Base-by-base conservation (phyloP, 169 alveolate species). In the Babesia ovis region DNA sequence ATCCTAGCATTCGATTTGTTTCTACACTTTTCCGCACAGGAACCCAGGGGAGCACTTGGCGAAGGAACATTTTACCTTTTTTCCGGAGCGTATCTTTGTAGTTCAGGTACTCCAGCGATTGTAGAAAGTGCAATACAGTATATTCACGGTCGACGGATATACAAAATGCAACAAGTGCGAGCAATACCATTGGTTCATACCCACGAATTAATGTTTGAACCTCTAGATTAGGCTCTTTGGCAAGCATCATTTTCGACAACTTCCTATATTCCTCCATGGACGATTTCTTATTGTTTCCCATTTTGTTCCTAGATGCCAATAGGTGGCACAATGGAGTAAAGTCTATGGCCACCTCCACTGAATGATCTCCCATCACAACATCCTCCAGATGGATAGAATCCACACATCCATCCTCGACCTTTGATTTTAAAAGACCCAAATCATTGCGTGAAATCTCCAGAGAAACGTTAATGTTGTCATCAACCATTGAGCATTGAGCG, bases 31-130 rank as follows among this genome's bases (percentile, higher is more conserved):
- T 62, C 58, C 56, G 53, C n/a, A 45, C 64, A 6, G 85, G 85
- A n/a, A 76, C 53, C 57, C 71, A 76, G 29, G 85, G 72, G 62
- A 76, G 6, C 22, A 76, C 25, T 32, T 68, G 50, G 41, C 71
- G 70, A 20, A 76, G 56, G 72, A 76, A 50, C 48, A 60, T 54
- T 27, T 64, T 76, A 45, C 53, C 64, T 73, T 76, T 76, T 45
- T 54, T 76, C 41, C 67, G 39, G 50, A 76, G 73, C 42, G 80
- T 67, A 50, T 76, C 85, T 39, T 34, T 66, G 71, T 76, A 76
- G 37, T 76, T 54, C 70, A 76, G 35, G 46, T 34, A 76, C 35
- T 76, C 85, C 61, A 76, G 71, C 43, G 85, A 67, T 43, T 76
- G 85, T 35, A 41, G 20, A 54, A 62, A 64, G 73, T 76, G 85